Percentiles rank a stretch among this genome's conserved stretches.
phyloP scores from a whole-genome alignment of 2,329 filamentous ascomycete genomes.

The Aspergillus tamarii region DNA sequence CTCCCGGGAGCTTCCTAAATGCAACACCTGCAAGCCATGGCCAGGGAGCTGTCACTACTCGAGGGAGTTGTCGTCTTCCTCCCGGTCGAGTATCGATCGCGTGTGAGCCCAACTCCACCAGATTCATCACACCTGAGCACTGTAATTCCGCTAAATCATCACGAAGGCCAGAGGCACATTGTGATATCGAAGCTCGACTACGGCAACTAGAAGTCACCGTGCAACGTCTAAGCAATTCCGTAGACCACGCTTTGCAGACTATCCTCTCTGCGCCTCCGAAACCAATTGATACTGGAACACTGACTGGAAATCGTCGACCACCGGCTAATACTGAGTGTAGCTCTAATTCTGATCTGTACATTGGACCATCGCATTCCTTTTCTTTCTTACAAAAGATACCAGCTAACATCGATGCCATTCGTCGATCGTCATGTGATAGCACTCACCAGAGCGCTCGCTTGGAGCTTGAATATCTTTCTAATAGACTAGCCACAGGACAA shows the following conservation, averaged over 20 bases:
- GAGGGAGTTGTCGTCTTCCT: constrained; percentile 2
- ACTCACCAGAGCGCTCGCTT: not conserved
- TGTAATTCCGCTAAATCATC: not conserved
- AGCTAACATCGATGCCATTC: not conserved
- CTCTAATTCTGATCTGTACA: not conserved
- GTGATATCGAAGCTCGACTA: not conserved
- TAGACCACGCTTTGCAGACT: not conserved
- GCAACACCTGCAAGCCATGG: constrained; percentile 18
- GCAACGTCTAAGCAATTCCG: not conserved
- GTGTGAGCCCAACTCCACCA: not conserved
- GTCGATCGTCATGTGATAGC: not conserved
- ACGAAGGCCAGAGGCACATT: not conserved
- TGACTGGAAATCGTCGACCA: not conserved
- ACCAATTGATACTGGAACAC: not conserved
- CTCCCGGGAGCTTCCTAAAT: constrained; percentile 20
- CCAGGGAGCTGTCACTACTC: constrained; percentile 18
- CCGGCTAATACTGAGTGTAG: fast-evolving
- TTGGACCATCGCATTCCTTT: not conserved
- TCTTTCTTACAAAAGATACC: not conserved
- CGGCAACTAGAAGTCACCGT: not conserved
- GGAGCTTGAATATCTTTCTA: not conserved
- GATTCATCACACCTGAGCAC: not conserved
- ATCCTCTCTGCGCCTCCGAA: not conserved
- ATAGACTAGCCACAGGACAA: not conserved
- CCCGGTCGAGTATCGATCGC: not conserved